Percentiles rank a stretch among this genome's conserved stretches.
Conservation (phyloP, 129 eudicot genomes). For the Tagetes patula region DNA sequence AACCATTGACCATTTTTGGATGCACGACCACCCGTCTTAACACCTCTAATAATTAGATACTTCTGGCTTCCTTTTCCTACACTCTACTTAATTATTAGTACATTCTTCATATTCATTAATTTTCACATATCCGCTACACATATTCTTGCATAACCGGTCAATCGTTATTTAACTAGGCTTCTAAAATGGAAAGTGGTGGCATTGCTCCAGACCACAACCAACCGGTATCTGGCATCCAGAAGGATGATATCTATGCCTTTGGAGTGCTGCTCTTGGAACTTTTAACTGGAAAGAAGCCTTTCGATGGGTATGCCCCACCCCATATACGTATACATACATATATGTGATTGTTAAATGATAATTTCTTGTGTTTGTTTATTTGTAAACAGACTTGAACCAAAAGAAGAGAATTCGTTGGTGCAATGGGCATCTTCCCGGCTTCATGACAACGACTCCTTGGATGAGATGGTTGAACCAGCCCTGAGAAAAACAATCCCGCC, state of each 20-base stretch:
- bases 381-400: conserved; percentile 52
- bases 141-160: no score
- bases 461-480: conserved; percentile 75
- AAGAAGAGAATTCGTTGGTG: conserved; percentile 68
- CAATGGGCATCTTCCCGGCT: conserved; percentile 82
- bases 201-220: conserved; percentile 59
- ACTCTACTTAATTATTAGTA: not conserved
- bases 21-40: not conserved
- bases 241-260: conserved; percentile 80
- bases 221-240: conserved; percentile 50
- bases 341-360: not conserved
- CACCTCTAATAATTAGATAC: not conserved
- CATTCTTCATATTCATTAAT: no score
- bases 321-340: not conserved
- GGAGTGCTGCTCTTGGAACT: conserved; percentile 91
- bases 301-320: conserved; percentile 48
- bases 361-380: not conserved
- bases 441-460: conserved; percentile 72
- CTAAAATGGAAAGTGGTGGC: conserved; percentile 41
- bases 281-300: conserved; percentile 79
- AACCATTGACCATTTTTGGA: not conserved
- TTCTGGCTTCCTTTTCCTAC: conserved; percentile 2
- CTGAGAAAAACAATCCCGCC: conserved; percentile 47
- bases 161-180: conserved; percentile 52
- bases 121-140: no score